Evolutionary conservation across 1,284 basidiomycete species (phyloP), one percentile per base, ranked within the genome.

Genomic region (Thelephora terrestris): DNA sequence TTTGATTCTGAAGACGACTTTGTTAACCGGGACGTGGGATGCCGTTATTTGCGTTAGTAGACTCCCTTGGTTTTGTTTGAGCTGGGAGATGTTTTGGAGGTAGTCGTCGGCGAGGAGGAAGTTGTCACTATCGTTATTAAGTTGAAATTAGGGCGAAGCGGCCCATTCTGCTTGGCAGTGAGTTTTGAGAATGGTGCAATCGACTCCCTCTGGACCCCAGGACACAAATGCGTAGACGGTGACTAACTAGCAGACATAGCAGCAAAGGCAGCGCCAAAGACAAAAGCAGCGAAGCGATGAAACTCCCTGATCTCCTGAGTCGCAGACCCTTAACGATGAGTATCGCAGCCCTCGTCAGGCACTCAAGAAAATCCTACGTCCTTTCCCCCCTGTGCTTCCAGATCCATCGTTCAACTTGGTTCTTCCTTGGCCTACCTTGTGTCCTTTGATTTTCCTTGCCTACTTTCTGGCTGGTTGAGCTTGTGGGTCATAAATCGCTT

Each of bases 351-450:
- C n/a, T n/a, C n/a, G n/a, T n/a, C n/a, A n/a, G n/a, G n/a, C n/a
- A n/a, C n/a, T n/a, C n/a, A n/a, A n/a, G n/a, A n/a, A n/a, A n/a
- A 9, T 57, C 58, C 16, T 35, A 27, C 1, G 56, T 23, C 25
- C 47, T 54, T 1, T 45, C 38, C 42, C 57, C 58, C 0, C 58
- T 56, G 0, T 57, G 55, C 12, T 12, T n/a, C 34, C 34, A 36
- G 10, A 12, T 10, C 34, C 34, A 12, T 36, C 34, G 10, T 36
- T 36, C 12, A 12, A 12, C 12, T 10, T 36, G n/a, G n/a, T 36
- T n/a, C 12, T n/a, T 10, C 34, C 34, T 36, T n/a, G 10, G 10
- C 34, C 34, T n/a, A 36, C n/a, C n/a, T n/a, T 10, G 34, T 36
- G n/a, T 10, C 34, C 34, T 10, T 10, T 10, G n/a, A 36, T 36